Conservation (phyloP, 176 grass and related monocot genomes). For the Lolium multiflorum region DNA sequence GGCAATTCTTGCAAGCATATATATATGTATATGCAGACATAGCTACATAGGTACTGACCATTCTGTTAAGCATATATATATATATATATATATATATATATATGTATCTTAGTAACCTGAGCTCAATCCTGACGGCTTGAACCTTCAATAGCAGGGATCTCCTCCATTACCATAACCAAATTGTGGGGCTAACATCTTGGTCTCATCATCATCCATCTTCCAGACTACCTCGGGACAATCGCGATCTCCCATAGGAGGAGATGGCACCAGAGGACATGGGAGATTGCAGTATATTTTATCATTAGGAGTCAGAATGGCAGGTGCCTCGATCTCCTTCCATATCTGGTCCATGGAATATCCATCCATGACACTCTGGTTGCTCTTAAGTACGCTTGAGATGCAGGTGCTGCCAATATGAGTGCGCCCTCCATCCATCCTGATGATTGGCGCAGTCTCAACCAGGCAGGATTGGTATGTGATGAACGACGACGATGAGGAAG, state of each 20-base stretch:
- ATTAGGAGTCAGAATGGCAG: slow-evolving; percentile 13
- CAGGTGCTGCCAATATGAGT: slow-evolving; percentile 33
- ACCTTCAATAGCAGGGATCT: slow-evolving; percentile 33
- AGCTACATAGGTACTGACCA: slow-evolving; percentile 27
- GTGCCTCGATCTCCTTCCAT: slow-evolving; percentile 72
- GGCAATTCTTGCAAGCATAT: slow-evolving; percentile 26
- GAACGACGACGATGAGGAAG: slow-evolving; percentile 60
- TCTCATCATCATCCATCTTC: slow-evolving; percentile 59
- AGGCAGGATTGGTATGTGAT: slow-evolving; percentile 63
- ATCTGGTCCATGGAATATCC: slow-evolving; percentile 85
- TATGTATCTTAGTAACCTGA: slow-evolving; percentile 40
- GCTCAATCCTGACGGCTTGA: slow-evolving; percentile 36
- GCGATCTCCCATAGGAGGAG: slow-evolving; percentile 39
- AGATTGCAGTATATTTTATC: slow-evolving; percentile 34
- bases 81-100: slow-evolving; percentile 41
- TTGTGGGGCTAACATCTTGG: slow-evolving; percentile 51
- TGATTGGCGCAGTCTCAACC: slow-evolving; percentile 20
- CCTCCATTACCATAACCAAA: slow-evolving; percentile 43
- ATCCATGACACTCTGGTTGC: slow-evolving; percentile 44
- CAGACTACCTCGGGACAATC: slow-evolving; percentile 56
- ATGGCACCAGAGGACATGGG: slow-evolving; percentile 36
- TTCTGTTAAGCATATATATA: slow-evolving; percentile 31
- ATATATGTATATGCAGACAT: slow-evolving; percentile 15
- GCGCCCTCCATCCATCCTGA: not conserved
- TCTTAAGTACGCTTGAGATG: slow-evolving; percentile 36